phyloP scores from a whole-genome alignment of 2,329 filamentous ascomycete species.

The Venturiaceae sp. region DNA sequence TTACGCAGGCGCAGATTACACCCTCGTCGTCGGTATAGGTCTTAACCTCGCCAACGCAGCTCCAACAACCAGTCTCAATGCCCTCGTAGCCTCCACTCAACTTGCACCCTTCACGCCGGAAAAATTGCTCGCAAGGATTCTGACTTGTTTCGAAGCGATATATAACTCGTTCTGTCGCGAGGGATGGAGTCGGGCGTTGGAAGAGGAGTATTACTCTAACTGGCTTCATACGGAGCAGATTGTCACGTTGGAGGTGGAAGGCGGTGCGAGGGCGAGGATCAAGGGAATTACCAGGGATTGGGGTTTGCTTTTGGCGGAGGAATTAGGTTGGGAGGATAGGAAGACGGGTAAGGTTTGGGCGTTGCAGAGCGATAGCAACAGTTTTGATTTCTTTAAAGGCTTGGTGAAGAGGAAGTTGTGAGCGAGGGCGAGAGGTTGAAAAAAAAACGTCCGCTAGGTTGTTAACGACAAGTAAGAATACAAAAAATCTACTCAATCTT shows the following conservation, averaged over 20 bases:
- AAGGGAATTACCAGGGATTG: conserved; percentile 87
- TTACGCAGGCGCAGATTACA: conserved; percentile 68
- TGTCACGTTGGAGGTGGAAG: conserved; percentile 71
- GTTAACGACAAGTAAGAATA: background rate
- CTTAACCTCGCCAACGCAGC: conserved; percentile 76
- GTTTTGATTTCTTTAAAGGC: conserved; percentile 94
- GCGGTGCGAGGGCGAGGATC: conserved; percentile 63
- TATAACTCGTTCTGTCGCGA: conserved; percentile 65
- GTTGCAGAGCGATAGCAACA: conserved; percentile 93
- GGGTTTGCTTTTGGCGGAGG: conserved; percentile 77
- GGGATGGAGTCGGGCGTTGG: conserved; percentile 66
- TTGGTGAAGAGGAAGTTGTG: conserved; percentile 70
- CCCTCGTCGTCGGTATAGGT: conserved; percentile 72
- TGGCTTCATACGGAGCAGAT: conserved; percentile 74
- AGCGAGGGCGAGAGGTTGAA: background rate
- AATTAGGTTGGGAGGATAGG: conserved; percentile 63
- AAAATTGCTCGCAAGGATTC: conserved; percentile 68
- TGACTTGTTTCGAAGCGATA: conserved; percentile 67
- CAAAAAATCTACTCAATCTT: background rate
- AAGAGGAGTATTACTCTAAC: conserved; percentile 65
- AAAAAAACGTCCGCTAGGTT: background rate
- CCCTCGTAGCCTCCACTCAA: conserved; percentile 35
- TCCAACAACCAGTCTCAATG: conserved; percentile 79
- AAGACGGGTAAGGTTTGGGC: conserved; percentile 70
- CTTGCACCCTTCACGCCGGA: conserved; percentile 59